Base-by-base conservation (phyloP, 805 yeast species). In the Metschnikowia chrysomelidarum region DNA sequence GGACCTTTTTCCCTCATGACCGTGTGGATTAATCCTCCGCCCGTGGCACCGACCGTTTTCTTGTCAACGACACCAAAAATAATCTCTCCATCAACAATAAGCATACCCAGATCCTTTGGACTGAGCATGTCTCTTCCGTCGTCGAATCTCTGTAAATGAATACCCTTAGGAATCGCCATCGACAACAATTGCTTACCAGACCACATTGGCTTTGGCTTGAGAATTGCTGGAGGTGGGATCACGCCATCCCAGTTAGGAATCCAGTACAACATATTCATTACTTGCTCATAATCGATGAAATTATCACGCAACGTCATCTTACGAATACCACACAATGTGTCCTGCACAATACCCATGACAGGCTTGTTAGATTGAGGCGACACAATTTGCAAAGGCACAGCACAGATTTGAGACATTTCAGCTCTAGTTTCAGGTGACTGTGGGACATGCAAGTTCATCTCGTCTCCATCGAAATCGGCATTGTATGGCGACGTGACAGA, bases 391-490 rank as follows among this genome's bases (percentile, higher is more conserved):
- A 89, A 72, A 7, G 98, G 98, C 34, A 93, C 99, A 4, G 97
- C 95, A 67, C 97, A 88, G 53, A 93, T 77, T 60, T 91, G 93
- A 20, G 91, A 82, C 47, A 93, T 71, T 64, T 93, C 99, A 1
- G 98, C 96, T 58, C 98, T 78, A 0, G 98, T 89, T 62, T 93
- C 99, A 47, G 89, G 96, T 7, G 96, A 85, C 62, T 93, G 99
- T 3, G 99, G 98, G 50, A 91, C 98, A 57, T 93, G 99, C 69
- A 93, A 82, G 67, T 93, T 93, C 99, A 93, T 93, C 69, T 93
- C 99, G 66, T 93, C 99, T 75, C 99, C 99, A 71, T 93, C 99
- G 72, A 93, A 93, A 82, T 93, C 99, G 29, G 99, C 99, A 68
- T 93, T 93, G 65, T 93, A 93, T n/a, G 99, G 99, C 13, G 98